Evolutionary conservation across 495 filamentous ascomycete species (phyloP).

Genomic region (Talaromyces ruber): DNA sequence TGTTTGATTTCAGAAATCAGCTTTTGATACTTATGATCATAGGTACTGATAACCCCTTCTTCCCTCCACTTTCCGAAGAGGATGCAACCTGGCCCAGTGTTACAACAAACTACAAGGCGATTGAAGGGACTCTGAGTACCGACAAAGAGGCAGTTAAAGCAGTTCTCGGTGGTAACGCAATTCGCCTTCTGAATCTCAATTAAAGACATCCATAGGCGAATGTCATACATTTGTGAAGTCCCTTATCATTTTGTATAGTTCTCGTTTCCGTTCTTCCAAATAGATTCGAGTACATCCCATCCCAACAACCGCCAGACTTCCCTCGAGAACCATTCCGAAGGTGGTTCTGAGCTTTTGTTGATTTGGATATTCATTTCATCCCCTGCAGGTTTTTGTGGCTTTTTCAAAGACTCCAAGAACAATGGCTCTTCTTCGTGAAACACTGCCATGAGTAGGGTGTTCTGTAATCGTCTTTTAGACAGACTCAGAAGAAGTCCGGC

Average conservation of each 20-base stretch:
- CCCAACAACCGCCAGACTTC: constrained; percentile 42
- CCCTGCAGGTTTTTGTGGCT: constrained; percentile 15
- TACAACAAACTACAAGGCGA: constrained; percentile 63
- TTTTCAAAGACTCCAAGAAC: constrained; percentile 18
- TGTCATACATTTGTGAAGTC: neutral
- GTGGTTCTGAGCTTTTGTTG: constrained; percentile 6
- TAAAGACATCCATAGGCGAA: constrained; percentile 10
- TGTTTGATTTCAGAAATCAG: neutral
- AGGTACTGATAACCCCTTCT: neutral
- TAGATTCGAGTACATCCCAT: constrained; percentile 31
- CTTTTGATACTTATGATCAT: neutral
- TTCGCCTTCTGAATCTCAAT: constrained; percentile 50
- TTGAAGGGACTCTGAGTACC: constrained; percentile 48
- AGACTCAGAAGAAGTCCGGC: constrained; percentile 12
- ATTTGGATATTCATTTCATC: neutral
- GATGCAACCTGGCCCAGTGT: constrained; percentile 77
- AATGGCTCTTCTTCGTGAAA: constrained; percentile 23
- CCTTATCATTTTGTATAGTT: neutral
- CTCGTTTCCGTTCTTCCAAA: constrained; percentile 1
- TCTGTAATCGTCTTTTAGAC: constrained; percentile 26
- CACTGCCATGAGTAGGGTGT: constrained; percentile 30
- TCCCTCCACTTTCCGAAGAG: constrained; percentile 57
- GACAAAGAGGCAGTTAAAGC: constrained; percentile 37
- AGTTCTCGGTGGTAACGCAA: constrained; percentile 65
- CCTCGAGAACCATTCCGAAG: constrained; percentile 37